Base-by-base conservation (phyloP, 2,329 filamentous ascomycete species). In the Cytospora chrysosperma region DNA sequence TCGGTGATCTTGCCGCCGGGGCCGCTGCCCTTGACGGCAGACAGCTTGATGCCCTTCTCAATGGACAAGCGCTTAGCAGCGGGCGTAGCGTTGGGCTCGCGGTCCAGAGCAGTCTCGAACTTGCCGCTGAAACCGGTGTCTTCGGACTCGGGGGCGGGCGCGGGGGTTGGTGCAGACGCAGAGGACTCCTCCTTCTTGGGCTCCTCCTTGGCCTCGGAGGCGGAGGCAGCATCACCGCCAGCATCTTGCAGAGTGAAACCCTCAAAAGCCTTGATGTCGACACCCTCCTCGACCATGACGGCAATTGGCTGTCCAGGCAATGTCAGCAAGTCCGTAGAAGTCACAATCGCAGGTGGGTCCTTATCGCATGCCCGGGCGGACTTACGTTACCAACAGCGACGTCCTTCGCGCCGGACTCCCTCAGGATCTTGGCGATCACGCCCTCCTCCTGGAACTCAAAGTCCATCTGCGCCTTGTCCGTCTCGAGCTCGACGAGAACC, bases 401-500 rank as follows among this genome's bases (percentile, higher is more conserved):
- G 76, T 99, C 95, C 84, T 98, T 99, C 78, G 89, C 90, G 69
- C 96, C 96, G 65, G 90, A 89, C 53, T 97, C 91, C 82, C 93
- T 95, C 74, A 99, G 83, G 68, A 98, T 85, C 85, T 97, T 97
- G 73, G 95, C 94, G 70, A 99, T 85, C 66, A 96, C 86, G 82
- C 94, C 95, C 76, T 98, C 95, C 74, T 99, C 95, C 80, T 99
- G 95, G 81, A 96, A 98, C 80, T 99, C 95, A 77, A 99, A 98
- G 83, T 99, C 95, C 95, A 99, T 99, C 83, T 98, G 95, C 69
- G 95, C 95, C 86, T 99, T 99, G 81, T 99, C 95, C 72, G 95
- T 99, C 86, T 99, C 95, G 73, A 98, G 97, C 84, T 97, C 93
- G 70, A 97, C 93, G 71, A 99, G 82, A 54, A 99, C 95, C 76